Evolutionary conservation across 2,329 filamentous ascomycete species (phyloP).

Genomic region (Emmonsiellopsis sp.): DNA sequence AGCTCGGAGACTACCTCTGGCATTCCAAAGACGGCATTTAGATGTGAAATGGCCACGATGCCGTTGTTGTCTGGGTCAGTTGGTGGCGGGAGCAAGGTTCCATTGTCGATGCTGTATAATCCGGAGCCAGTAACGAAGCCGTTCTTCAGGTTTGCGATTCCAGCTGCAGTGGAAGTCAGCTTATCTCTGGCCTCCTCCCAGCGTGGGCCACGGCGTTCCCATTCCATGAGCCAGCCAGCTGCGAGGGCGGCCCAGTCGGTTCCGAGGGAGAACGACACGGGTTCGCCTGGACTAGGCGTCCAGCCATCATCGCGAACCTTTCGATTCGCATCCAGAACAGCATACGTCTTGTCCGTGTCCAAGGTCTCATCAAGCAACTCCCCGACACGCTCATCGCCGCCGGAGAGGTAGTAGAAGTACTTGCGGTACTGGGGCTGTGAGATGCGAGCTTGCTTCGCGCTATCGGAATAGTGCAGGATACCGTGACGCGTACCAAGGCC

Average conservation of each 20-base stretch:
- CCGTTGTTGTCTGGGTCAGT: constrained; percentile 45
- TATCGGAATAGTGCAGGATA: constrained; percentile 53
- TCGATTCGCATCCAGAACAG: constrained; percentile 46
- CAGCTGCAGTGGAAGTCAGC: constrained; percentile 39
- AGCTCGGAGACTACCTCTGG: constrained; percentile 50
- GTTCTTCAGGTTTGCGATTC: constrained; percentile 47
- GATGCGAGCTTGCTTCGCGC: constrained; percentile 53
- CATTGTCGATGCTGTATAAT: constrained; percentile 42
- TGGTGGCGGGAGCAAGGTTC: constrained; percentile 43
- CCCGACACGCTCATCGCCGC: constrained; percentile 47
- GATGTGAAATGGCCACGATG: constrained; percentile 44
- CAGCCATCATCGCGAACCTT: constrained; percentile 49
- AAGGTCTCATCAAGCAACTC: constrained; percentile 45
- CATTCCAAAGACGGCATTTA: constrained; percentile 50
- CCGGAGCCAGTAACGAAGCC: constrained; percentile 51
- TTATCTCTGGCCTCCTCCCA: constrained; percentile 46
- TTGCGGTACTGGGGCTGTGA: constrained; percentile 50
- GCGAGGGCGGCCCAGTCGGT: constrained; percentile 52
- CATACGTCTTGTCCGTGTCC: constrained; percentile 45
- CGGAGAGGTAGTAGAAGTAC: constrained; percentile 48
- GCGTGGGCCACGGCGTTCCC: constrained; percentile 46
- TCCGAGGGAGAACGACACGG: constrained; percentile 44
- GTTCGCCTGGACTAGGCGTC: constrained; percentile 34
- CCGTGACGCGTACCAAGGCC: constrained; percentile 55
- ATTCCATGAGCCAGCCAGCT: constrained; percentile 50